Base-by-base conservation (phyloP, 1,139 yeast species). In the Sugiyamaella novakii region DNA sequence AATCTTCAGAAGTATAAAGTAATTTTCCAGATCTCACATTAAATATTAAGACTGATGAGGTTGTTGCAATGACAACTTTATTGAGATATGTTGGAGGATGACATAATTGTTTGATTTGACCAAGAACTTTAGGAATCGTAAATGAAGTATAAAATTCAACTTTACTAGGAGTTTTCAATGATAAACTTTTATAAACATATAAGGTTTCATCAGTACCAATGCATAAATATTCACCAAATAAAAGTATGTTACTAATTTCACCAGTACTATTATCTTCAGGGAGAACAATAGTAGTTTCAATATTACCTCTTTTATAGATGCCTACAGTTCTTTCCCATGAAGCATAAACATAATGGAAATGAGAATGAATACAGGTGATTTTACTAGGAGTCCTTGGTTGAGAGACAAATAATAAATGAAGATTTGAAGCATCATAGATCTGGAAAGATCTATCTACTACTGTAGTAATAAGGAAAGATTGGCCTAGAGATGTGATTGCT, bases 71-170 rank as follows among this genome's bases (percentile, higher is more conserved):
- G 1, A 86, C 84, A 31, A 94, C 71, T 64, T 94, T 94, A 73
- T 94, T 94, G 63, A 94, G 71, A 64, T 92, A 91, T 0, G 99
- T 92, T 33, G 98, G 89, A 44, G 95, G 85, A 67, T 94, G 99
- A 8, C 80, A 62, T 22, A 89, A 59, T 29, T 83, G 83, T 10
- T 84, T 83, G 25, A 92, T 76, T 2, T 74, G 75, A 29, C 96
- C 96, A 57, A 83, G 83, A 12, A 83, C 68, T 25, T 73, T 67
- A 2, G 83, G 74, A 43, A 87, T 69, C 45, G 72, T 67, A 47
- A 88, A 69, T 11, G 81, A 74, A 3, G 95, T 82, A 66, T 89
- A 85, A 51, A 78, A 77, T 58, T 81, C 84, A 15, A 82, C 75
- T 31, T 51, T 43, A 8, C 36, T 37, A 5, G 52, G 48, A 11